These are phyloP conservation scores for Amesomyces nigricolor DNA, from an alignment of 2,329 filamentous ascomycete species.

Conservation along the genomic window DNA sequence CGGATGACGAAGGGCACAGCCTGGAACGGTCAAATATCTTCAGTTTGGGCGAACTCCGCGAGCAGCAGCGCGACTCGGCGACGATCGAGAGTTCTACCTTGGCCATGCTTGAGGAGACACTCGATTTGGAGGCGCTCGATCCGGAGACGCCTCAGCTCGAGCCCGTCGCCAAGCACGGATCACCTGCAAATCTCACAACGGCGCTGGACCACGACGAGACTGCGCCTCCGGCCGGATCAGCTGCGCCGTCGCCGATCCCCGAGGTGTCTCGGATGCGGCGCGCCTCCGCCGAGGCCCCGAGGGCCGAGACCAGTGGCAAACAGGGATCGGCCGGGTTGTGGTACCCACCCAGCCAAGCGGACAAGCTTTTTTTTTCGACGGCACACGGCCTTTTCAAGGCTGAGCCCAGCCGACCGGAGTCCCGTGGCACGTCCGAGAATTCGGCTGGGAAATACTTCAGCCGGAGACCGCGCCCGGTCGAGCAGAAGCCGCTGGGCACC, in stretches of 20 bases:
- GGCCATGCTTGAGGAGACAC: conserved; percentile 19
- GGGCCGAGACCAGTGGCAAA: conserved; percentile 11
- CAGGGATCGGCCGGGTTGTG: conserved; percentile 23
- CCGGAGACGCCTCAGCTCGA: conserved; percentile 1
- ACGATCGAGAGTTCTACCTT: conserved; percentile 28
- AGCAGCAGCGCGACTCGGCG: conserved; percentile 17
- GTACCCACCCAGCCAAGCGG: conserved; percentile 9
- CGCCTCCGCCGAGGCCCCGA: conserved; percentile 11
- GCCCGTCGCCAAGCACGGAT: conserved; percentile 11
- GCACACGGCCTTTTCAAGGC: conserved; percentile 7
- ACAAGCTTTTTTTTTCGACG: neutral
- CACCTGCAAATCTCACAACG: conserved; percentile 20
- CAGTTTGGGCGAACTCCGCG: conserved; percentile 27
- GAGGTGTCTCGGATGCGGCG: conserved; percentile 17
- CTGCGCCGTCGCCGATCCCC: neutral
- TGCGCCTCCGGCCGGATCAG: neutral
- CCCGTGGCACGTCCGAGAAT: conserved; percentile 28
- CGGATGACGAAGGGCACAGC: conserved; percentile 28
- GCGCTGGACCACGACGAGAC: conserved; percentile 7
- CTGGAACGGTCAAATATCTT: conserved; percentile 32
- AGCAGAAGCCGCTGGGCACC: conserved; percentile 26
- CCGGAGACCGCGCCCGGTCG: conserved; percentile 26
- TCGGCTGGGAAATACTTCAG: conserved; percentile 32
- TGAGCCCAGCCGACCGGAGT: conserved; percentile 21
- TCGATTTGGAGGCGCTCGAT: neutral